Percentiles rank a stretch among this genome's conserved stretches.
These are phyloP conservation scores for Eurotiales sp. DNA, from an alignment of 2,329 filamentous ascomycete genomes.

Conservation along the genomic window DNA sequence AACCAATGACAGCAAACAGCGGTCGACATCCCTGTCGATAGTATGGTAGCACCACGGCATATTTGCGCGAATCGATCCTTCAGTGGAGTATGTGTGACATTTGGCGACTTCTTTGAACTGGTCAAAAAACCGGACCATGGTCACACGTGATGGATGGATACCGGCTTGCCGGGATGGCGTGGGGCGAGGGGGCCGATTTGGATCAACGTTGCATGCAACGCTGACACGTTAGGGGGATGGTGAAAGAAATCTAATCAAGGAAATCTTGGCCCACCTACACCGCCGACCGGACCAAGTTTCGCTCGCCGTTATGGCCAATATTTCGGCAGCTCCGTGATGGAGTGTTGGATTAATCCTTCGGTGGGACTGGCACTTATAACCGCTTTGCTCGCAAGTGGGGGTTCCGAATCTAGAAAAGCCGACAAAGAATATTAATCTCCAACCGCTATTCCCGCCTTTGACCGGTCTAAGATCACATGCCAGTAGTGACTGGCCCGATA, in stretches of 20 bases:
- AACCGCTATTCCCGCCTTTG: not conserved
- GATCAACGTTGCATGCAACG: constrained; percentile 4
- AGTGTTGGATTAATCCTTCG: not conserved
- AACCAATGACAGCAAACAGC: constrained; percentile 6
- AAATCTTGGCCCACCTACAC: not conserved
- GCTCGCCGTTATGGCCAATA: not conserved
- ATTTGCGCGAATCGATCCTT: not conserved
- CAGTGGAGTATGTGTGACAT: constrained; percentile 4
- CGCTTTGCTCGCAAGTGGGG: not conserved
- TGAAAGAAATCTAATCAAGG: not conserved
- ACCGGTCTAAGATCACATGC: not conserved
- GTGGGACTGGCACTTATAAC: not conserved
- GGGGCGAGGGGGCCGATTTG: not conserved
- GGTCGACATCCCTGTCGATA: not conserved
- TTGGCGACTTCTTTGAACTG: not conserved
- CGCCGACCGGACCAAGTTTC: not conserved
- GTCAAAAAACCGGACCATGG: not conserved
- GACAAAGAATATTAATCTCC: not conserved
- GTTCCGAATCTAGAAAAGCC: not conserved
- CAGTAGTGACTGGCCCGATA: too few relatives aligned
- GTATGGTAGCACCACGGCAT: not conserved
- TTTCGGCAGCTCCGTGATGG: too few relatives aligned
- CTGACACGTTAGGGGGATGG: constrained; percentile 6
- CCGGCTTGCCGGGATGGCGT: not conserved
- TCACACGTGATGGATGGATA: not conserved